Conservation (phyloP, 1,284 basidiomycete genomes). For the Peniophora sp. region DNA sequence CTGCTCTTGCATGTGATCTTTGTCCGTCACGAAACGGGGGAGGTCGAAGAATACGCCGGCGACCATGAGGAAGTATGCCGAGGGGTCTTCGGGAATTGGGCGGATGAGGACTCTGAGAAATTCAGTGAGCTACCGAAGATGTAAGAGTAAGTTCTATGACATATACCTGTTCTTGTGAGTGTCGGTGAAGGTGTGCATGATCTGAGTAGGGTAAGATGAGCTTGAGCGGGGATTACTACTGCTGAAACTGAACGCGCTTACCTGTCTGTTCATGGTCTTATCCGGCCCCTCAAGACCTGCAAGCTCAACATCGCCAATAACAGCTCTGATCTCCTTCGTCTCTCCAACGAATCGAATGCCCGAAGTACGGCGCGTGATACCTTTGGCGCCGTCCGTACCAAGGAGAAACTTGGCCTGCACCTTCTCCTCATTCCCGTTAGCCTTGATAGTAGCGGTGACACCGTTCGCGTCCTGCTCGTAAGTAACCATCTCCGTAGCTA, state of each 20-base stretch:
- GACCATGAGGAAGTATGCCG: neutral
- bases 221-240: neutral
- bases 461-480: neutral
- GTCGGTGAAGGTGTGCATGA: slow-evolving; percentile 22
- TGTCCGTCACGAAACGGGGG: neutral
- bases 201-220: slow-evolving; percentile 9
- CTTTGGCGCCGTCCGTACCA: neutral
- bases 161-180: slow-evolving; percentile 9
- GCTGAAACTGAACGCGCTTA: neutral
- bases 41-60: no score
- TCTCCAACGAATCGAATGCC: neutral
- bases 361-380: neutral
- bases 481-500: neutral
- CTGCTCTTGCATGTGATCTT: neutral
- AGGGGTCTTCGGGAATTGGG: neutral
- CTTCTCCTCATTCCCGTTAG: neutral
- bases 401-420: neutral
- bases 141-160: neutral
- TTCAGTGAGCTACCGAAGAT: neutral
- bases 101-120: neutral
- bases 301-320: neutral
- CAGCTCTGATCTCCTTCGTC: neutral
- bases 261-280: neutral
- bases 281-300: slow-evolving; percentile 3
- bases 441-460: neutral